These are phyloP conservation scores for Hansenula lynferdii DNA, from an alignment of 1,139 yeast genomes.

Conservation along the genomic window DNA sequence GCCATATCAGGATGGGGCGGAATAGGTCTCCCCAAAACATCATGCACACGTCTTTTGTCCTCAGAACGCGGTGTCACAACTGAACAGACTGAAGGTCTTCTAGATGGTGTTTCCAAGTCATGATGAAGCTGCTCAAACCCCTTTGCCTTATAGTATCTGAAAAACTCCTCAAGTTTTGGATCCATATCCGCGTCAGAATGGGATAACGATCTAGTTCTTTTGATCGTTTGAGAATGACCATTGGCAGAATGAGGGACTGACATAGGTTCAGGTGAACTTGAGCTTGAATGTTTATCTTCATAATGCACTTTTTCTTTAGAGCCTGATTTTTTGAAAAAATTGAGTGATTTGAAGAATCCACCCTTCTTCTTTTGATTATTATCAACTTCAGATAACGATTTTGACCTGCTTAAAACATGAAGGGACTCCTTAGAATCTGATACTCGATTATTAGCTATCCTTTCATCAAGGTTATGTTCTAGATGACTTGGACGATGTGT, in stretches of 20 bases:
- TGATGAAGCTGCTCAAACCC: slow-evolving; percentile 27
- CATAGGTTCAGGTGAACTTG: slow-evolving; percentile 3
- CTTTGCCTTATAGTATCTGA: slow-evolving; percentile 42
- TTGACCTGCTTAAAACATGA: slow-evolving; percentile 21
- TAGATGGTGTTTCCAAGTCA: slow-evolving; percentile 10
- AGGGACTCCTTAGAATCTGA: slow-evolving; percentile 5
- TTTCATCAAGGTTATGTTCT: not conserved
- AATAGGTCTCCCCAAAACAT: slow-evolving; percentile 35
- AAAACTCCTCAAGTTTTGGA: slow-evolving; percentile 54
- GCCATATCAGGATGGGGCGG: slow-evolving; percentile 44
- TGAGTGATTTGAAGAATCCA: slow-evolving; percentile 31
- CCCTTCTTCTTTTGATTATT: slow-evolving; percentile 21
- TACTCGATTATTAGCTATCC: not conserved
- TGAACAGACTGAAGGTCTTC: slow-evolving; percentile 9
- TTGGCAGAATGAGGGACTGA: too few species aligned
- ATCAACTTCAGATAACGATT: slow-evolving; percentile 23
- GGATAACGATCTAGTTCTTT: slow-evolving; percentile 14
- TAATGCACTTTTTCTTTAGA: not conserved
- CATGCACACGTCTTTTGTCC: slow-evolving; percentile 19
- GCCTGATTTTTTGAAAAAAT: slow-evolving; percentile 25
- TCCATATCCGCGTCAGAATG: slow-evolving; percentile 29
- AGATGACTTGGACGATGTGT: not conserved
- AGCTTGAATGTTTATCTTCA: slow-evolving; percentile 2
- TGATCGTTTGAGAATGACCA: too few species aligned
- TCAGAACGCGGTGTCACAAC: slow-evolving; percentile 3